Evolutionary conservation across 768 basidiomycete species (phyloP), one percentile per base, ranked within the genome.

Genomic region (Mrakia gelida): DNA sequence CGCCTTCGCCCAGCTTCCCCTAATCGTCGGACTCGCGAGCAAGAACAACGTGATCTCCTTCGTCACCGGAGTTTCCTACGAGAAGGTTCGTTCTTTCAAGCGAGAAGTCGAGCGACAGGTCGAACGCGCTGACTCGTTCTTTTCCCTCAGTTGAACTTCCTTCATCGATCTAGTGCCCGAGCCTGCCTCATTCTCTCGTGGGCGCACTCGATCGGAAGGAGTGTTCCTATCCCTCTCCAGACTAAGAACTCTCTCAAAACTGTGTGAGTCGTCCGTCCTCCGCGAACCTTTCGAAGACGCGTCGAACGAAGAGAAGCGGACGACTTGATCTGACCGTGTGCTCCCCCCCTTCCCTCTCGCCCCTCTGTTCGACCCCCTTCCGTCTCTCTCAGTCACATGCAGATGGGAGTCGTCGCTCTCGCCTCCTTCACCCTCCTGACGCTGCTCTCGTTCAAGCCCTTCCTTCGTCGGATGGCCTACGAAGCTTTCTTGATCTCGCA

Each of bases 21-120:
- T 91, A 28, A 84, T 90, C 81, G 86, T 87, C 23, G 89, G 87
- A 3, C 86, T 91, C 32, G 89, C 89, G 1, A 88, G 88, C 79
- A 88, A 88, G 84, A 90, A 91, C 82, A 90, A 90, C 76, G 81
- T 89, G 32, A 82, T 89, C 41, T 89, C 88, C 10, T 86, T 88
- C 81, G 70, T 89, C 67, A 89, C 88, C 16, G 89, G 89, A 8
- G 82, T 90, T 45, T 83, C 87, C 13, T 88, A 89, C 79, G 89
- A 90, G 81, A 88, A 87, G 79, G 77, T 78, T 28, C 21, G 72
- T 72, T 38, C 18, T 15, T 59, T 18, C 26, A 59, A 38, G 38
- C 38, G 38, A 38, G 26, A 38, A 9, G 13, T 28, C 3, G 13
- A 16, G 18, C 3, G 7, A 9, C n/a, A 26, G 9, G 13, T 28